These are phyloP conservation scores for Penicillium corylophilum DNA, from an alignment of 2,329 filamentous ascomycete genomes.

Conservation along the genomic window DNA sequence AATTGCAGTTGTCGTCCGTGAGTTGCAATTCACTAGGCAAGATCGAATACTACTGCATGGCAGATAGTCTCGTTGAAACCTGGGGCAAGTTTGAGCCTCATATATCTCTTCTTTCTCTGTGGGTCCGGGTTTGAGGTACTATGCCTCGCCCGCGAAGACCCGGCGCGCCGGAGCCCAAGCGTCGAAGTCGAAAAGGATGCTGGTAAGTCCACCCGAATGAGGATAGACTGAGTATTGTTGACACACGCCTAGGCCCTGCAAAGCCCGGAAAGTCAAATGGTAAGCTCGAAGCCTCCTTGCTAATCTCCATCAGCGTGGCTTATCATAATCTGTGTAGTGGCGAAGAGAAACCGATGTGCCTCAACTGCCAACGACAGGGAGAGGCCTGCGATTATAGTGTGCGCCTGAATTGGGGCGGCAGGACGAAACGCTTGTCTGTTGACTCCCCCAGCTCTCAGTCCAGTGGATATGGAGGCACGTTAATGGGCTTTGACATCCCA, in stretches of 20 bases:
- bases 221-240: not conserved
- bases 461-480: constrained; percentile 22
- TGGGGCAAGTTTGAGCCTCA: constrained; percentile 20
- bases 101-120: constrained; percentile 11
- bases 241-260: constrained; percentile 64
- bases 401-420: constrained; percentile 76
- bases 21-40: not conserved
- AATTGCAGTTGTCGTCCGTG: constrained; percentile 12
- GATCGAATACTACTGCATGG: not conserved
- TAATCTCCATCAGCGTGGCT: not conserved
- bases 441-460: constrained; percentile 34
- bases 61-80: not conserved
- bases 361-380: constrained; percentile 70
- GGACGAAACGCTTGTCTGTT: constrained; percentile 57
- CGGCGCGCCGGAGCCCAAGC: constrained; percentile 64
- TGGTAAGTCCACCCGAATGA: constrained; percentile 50
- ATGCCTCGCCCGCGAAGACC: constrained; percentile 67
- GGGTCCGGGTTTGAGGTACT: constrained; percentile 20
- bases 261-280: constrained; percentile 77
- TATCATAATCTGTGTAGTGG: constrained; percentile 47
- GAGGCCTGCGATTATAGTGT: constrained; percentile 80
- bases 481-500: constrained; percentile 16
- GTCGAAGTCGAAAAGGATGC: constrained; percentile 66
- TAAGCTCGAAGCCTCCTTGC: constrained; percentile 24
- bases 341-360: constrained; percentile 71